phyloP scores from a whole-genome alignment of 192 early-diverging fungal genomes.

The Obelidium mucronatum region DNA sequence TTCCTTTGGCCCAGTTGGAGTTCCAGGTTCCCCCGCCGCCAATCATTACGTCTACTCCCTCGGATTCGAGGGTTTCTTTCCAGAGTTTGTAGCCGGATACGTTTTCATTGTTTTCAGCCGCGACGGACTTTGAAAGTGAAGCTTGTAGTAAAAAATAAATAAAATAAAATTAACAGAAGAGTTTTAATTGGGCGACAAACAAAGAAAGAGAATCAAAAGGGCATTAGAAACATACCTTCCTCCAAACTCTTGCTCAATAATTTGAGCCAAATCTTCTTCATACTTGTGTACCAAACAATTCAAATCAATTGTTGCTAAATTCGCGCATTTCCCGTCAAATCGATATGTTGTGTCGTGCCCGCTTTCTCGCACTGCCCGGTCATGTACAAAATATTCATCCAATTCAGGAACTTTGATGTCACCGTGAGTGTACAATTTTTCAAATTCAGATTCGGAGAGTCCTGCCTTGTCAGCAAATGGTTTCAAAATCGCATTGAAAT shows the following conservation, averaged over 20 bases:
- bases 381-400: constrained; percentile 96
- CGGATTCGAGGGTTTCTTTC: constrained; percentile 30
- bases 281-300: constrained; percentile 96
- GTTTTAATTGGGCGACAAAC: neutral
- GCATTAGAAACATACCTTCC: constrained; percentile 35
- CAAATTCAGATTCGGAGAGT: constrained; percentile 71
- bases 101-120: constrained; percentile 47
- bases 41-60: constrained; percentile 45
- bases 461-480: constrained; percentile 77
- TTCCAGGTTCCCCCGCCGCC: constrained; percentile 55
- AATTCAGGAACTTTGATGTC: constrained; percentile 80
- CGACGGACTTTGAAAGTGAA: constrained; percentile 55
- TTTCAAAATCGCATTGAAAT: constrained; percentile 79
- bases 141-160: constrained; percentile 21
- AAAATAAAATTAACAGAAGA: no score
- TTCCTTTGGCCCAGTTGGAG: constrained; percentile 58
- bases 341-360: constrained; percentile 27
- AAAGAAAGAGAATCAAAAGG: no score
- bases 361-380: constrained; percentile 71
- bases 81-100: constrained; percentile 49
- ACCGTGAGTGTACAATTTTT: constrained; percentile 72
- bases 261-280: constrained; percentile 86
- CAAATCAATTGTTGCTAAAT: constrained; percentile 93
- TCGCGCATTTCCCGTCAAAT: constrained; percentile 88
- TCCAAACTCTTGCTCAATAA: constrained; percentile 62